Evolutionary conservation across 2,329 filamentous ascomycete genomes (phyloP).

Genomic region (Podosphaera xanthii): DNA sequence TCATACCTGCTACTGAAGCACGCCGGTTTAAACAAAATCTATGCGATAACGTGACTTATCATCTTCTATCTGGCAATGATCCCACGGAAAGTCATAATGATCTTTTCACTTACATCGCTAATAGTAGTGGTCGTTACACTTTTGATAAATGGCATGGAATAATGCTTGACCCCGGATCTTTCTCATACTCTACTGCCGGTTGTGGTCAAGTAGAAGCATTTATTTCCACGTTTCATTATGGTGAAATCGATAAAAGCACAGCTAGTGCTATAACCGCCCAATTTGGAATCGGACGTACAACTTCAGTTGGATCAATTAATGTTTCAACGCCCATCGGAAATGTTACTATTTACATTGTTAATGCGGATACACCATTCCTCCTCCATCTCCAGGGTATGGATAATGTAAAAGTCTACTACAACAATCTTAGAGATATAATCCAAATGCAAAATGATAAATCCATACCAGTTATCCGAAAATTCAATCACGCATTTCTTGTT

Average conservation of each 20-base stretch:
- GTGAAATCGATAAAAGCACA: background rate
- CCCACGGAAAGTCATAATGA: background rate
- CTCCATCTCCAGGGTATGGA: too few species aligned
- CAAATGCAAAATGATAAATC: background rate
- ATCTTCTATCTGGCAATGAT: background rate
- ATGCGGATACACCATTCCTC: background rate
- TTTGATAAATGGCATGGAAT: background rate
- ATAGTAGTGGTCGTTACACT: background rate
- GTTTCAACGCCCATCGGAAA: background rate
- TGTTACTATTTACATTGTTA: background rate
- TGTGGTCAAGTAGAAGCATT: background rate
- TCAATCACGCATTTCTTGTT: background rate
- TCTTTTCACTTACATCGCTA: background rate
- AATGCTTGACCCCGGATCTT: background rate
- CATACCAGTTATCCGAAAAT: background rate
- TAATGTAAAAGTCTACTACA: too few species aligned
- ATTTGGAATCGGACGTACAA: background rate
- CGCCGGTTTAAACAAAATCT: background rate
- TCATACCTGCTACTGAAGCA: background rate
- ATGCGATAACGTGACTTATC: background rate
- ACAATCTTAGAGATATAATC: background rate
- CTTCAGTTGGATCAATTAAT: background rate
- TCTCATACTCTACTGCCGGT: background rate
- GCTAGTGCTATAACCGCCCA: background rate
- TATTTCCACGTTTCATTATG: background rate